Conservation (phyloP, 1,284 basidiomycete species). For the Meira miltonrushii region DNA sequence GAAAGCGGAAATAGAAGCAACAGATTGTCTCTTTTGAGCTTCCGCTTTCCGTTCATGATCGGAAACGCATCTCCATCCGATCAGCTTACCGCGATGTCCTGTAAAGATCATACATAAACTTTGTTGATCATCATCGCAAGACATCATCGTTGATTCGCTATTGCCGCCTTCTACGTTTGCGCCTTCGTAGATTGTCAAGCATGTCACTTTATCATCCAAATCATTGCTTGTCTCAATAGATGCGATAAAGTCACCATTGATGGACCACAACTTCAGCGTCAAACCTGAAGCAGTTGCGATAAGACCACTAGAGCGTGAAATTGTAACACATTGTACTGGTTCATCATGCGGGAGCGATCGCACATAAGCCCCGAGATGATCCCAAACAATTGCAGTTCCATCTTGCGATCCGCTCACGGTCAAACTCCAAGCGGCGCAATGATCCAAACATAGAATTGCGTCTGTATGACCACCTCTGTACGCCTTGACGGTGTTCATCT, state of each 20-base stretch:
- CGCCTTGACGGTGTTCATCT: constrained; percentile 56
- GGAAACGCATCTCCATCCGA: constrained; percentile 31
- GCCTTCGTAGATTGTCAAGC: neutral
- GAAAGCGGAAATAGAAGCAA: neutral
- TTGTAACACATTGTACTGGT: constrained; percentile 65
- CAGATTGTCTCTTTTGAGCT: neutral
- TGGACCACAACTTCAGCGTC: constrained; percentile 69
- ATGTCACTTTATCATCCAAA: constrained; percentile 54
- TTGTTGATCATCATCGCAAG: constrained; percentile 7
- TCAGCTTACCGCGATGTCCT: constrained; percentile 43
- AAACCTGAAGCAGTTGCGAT: constrained; percentile 71
- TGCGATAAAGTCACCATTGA: constrained; percentile 64
- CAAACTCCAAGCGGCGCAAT: constrained; percentile 76
- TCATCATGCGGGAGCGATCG: constrained; percentile 45
- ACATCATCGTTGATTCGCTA: neutral
- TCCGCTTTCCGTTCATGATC: constrained; percentile 7
- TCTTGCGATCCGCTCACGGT: constrained; percentile 79
- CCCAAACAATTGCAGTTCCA: constrained; percentile 81
- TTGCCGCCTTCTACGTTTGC: constrained; percentile 5
- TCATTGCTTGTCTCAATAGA: constrained; percentile 71
- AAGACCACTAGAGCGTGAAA: constrained; percentile 80
- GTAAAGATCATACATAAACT: constrained; percentile 42
- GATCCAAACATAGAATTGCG: constrained; percentile 68
- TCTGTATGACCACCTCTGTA: constrained; percentile 62
- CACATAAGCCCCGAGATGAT: constrained; percentile 61